Evolutionary conservation across 805 yeast species (phyloP), one percentile per base, ranked within the genome.

Genomic region (Wickerhamiella slavikovae): DNA sequence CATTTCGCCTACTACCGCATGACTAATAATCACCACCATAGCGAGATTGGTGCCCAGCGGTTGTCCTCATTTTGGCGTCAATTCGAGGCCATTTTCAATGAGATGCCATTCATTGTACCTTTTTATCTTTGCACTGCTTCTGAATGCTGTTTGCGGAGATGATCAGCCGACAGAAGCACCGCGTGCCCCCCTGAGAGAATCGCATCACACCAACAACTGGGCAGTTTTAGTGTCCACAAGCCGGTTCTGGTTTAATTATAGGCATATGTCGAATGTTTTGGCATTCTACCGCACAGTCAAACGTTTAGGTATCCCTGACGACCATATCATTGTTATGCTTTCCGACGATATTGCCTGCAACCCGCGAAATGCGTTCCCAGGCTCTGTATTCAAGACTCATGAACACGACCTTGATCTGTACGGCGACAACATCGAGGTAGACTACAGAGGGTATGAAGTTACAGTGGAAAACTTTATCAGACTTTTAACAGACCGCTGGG

Each of bases 301-400:
- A 52, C 62, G 98, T 42, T 55, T 89, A 30, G 99, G 98, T 2
- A 89, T 89, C 16, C 99, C 99, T 0, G 98, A 89, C 54, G 82
- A 94, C 2, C 96, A 89, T 47, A 89, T 89, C 47, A 83, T 89
- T 26, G 58, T 89, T 42, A 89, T 89, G 96, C 57, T 89, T 30
- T 76, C 94, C 26, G 99, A 89, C 52, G 99, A 89, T 49, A 76
- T 85, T 29, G 93, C 96, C 3, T 89, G 99, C 51, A 89, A 89
- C 48, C 82, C 98, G 3, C 61, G 99, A 39, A 89, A 89, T 49
- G 72, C 93, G 21, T 85, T 80, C 44, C 94, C 95, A 0, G 99
- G 94, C 1, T 75, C 92, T 3, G 93, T 89, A 5, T 89, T 75
- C 64, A 89, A 89, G 48, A 85, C 83, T 47, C 78, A 76, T 47